These are phyloP conservation scores for Carnegiea gigantea DNA, from an alignment of 179 eudicot species.

Conservation along the genomic window DNA sequence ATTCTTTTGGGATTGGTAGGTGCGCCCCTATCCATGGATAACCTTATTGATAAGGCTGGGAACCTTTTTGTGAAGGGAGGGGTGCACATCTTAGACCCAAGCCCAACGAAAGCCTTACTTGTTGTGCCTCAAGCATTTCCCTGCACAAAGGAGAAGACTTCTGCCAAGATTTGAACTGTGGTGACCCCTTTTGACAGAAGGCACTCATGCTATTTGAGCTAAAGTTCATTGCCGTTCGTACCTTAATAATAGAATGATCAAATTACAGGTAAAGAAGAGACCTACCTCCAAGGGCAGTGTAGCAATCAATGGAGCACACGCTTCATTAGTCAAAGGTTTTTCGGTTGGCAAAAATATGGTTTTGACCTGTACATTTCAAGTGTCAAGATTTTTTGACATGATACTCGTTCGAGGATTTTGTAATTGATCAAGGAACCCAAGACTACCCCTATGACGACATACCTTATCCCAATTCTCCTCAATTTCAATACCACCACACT, in stretches of 20 bases:
- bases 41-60: too few species aligned
- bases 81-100: too few species aligned
- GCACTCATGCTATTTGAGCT: background rate
- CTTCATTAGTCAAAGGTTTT: constrained; percentile 49
- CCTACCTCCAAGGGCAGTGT: constrained; percentile 80
- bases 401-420: background rate
- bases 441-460: constrained; percentile 1
- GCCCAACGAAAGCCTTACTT: too few species aligned
- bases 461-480: constrained; percentile 95
- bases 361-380: constrained; percentile 57
- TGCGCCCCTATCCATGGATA: too few species aligned
- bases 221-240: background rate
- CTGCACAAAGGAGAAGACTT: too few species aligned
- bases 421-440: constrained; percentile 12
- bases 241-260: background rate
- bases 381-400: background rate
- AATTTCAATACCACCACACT: constrained; percentile 83
- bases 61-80: too few species aligned
- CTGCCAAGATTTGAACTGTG: too few species aligned
- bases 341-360: constrained; percentile 69
- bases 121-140: too few species aligned
- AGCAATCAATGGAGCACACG: constrained; percentile 84
- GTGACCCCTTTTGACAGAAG: too few species aligned
- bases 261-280: background rate
- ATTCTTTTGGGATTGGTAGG: background rate